A percentile compares a stretch with the other conserved stretches of the same genome.
Conservation (phyloP, 331 rosid genomes). For the Cucumis variabilis region DNA sequence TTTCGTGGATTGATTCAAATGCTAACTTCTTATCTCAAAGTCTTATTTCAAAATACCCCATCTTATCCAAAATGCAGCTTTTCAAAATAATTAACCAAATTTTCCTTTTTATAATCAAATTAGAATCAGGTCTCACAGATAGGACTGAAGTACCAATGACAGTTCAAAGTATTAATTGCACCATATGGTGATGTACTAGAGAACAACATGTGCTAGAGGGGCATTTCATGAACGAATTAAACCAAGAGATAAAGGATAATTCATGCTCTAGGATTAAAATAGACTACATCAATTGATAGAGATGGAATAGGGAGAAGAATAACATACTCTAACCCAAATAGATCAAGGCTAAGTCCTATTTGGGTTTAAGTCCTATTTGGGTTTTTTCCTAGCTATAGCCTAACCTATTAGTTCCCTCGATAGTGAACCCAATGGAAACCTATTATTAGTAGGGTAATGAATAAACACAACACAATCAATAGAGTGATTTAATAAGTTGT, state of each 20-base stretch:
- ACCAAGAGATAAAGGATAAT: neutral
- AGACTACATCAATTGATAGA: neutral
- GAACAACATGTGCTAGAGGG: neutral
- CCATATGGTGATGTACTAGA: conserved; percentile 10
- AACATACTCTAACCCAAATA: neutral
- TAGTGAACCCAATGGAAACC: neutral
- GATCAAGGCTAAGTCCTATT: neutral
- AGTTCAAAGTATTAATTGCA: neutral
- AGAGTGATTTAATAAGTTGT: neutral
- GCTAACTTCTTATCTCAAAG: no score
- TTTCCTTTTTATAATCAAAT: no score
- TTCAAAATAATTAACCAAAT: no score
- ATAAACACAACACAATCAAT: neutral
- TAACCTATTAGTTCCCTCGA: neutral
- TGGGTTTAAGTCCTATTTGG: no score
- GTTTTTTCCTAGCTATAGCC: neutral
- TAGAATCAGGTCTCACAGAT: no score
- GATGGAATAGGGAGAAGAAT: neutral
- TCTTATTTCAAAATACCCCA: no score
- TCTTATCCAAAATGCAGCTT: no score
- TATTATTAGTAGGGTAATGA: neutral
- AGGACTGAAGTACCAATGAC: neutral
- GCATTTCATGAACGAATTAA: neutral
- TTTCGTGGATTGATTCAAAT: no score
- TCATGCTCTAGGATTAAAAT: neutral